Evolutionary conservation across 2,329 filamentous ascomycete species (phyloP).

Genomic region (Sarocladium brachiariae): DNA sequence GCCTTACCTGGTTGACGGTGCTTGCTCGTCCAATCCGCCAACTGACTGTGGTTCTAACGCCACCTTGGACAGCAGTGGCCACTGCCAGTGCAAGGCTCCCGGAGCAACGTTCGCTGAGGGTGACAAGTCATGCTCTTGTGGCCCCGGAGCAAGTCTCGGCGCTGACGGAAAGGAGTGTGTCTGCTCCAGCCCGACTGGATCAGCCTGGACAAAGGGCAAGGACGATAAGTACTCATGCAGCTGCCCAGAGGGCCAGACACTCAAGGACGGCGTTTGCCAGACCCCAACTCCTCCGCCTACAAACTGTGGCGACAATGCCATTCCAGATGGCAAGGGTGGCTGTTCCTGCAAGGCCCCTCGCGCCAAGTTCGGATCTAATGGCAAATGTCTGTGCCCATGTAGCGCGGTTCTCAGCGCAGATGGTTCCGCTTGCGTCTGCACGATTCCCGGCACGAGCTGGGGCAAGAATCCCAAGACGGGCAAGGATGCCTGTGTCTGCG

Average conservation of each 20-base stretch:
- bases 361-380: neutral
- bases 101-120: neutral
- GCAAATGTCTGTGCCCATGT: neutral
- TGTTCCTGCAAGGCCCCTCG: neutral
- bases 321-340: too few species aligned
- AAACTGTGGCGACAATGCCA: too few species aligned
- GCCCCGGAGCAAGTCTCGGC: neutral
- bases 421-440: neutral
- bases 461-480: neutral
- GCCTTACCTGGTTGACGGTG: too few species aligned
- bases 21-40: too few species aligned
- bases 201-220: neutral
- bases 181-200: neutral
- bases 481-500: neutral
- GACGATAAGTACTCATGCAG: neutral
- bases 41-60: neutral
- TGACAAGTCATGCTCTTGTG: slow-evolving; percentile 2
- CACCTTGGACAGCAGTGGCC: too few species aligned
- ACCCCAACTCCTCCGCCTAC: too few species aligned
- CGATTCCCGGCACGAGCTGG: neutral
- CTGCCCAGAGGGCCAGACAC: neutral
- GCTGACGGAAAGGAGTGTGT: neutral
- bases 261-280: neutral
- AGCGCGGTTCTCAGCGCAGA: neutral
- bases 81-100: neutral